A percentile compares a stretch with the other conserved stretches of the same genome.
Evolutionary conservation across 2,329 filamentous ascomycete genomes (phyloP).

Genomic region (Paraphoma sp.): DNA sequence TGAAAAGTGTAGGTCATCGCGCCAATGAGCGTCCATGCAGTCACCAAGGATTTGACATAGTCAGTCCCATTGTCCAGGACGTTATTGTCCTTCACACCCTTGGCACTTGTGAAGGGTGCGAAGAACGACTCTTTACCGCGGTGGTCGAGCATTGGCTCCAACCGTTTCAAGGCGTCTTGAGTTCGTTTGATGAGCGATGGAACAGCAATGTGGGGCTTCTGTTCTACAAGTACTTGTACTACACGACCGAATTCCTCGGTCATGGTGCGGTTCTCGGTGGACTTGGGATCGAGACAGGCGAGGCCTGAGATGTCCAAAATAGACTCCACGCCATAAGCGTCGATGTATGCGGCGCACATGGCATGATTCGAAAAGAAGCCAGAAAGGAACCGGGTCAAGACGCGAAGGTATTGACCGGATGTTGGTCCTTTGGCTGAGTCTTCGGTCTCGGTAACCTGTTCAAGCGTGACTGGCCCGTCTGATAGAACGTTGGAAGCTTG

Average conservation of each 20-base stretch:
- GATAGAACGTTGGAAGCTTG: slow-evolving; percentile 8
- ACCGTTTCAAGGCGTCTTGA: slow-evolving; percentile 70
- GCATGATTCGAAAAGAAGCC: slow-evolving; percentile 77
- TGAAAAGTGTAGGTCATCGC: slow-evolving; percentile 78
- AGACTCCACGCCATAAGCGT: slow-evolving; percentile 80
- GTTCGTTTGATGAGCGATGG: slow-evolving; percentile 80
- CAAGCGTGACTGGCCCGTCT: slow-evolving; percentile 38
- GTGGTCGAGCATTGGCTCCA: slow-evolving; percentile 70
- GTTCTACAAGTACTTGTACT: slow-evolving; percentile 79
- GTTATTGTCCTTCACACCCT: slow-evolving; percentile 28
- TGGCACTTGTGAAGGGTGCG: slow-evolving; percentile 61
- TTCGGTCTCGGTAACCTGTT: slow-evolving; percentile 56
- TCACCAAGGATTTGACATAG: slow-evolving; percentile 78
- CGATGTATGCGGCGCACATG: slow-evolving; percentile 76
- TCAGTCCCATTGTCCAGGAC: slow-evolving; percentile 70
- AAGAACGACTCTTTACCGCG: slow-evolving; percentile 69
- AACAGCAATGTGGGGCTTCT: slow-evolving; percentile 79
- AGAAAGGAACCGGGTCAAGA: slow-evolving; percentile 76
- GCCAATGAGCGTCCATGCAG: slow-evolving; percentile 76
- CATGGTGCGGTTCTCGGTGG: slow-evolving; percentile 65
- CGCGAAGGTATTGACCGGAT: slow-evolving; percentile 74
- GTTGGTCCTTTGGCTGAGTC: slow-evolving; percentile 58
- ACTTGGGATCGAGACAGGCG: slow-evolving; percentile 78
- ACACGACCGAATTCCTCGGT: slow-evolving; percentile 76
- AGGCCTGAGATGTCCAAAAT: slow-evolving; percentile 84